Percentiles rank a stretch among this genome's conserved stretches.
Evolutionary conservation across 257 asterid genomes (phyloP).

Genomic region (Fraxinus anomala): DNA sequence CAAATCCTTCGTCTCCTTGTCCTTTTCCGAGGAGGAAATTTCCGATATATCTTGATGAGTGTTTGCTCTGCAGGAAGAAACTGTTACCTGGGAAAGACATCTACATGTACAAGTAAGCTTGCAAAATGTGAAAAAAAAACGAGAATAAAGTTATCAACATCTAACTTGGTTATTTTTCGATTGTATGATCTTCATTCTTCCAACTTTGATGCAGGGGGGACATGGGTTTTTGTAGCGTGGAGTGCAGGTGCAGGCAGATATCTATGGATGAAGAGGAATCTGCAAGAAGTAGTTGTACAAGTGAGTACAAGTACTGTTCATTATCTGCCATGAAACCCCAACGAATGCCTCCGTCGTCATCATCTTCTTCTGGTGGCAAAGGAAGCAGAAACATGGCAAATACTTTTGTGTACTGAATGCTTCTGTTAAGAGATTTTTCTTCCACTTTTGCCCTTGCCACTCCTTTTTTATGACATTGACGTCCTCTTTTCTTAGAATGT

Average conservation of each 20-base stretch:
- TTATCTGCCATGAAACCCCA: conserved; percentile 37
- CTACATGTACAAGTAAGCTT: conserved; percentile 93
- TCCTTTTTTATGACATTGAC: conserved; percentile 28
- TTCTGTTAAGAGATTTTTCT: conserved; percentile 2
- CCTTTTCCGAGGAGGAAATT: conserved; percentile 23
- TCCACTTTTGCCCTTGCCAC: conserved; percentile 46
- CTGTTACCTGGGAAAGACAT: conserved; percentile 79
- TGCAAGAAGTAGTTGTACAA: conserved; percentile 31
- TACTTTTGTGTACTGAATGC: conserved; percentile 53
- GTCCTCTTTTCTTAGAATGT: conserved; percentile 20
- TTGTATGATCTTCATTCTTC: too few relatives aligned
- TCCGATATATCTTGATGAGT: conserved; percentile 46
- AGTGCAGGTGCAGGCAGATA: conserved; percentile 90
- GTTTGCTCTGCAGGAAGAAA: conserved; percentile 71
- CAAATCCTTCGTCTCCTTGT: conserved; percentile 28
- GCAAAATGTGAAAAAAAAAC: background rate
- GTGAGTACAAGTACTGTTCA: conserved; percentile 46
- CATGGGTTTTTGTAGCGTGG: conserved; percentile 79
- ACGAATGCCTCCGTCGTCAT: conserved; percentile 23
- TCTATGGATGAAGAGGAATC: conserved; percentile 81
- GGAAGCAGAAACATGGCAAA: conserved; percentile 44
- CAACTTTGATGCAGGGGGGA: conserved; percentile 65
- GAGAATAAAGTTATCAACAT: background rate
- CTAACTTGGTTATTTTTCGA: too few relatives aligned
- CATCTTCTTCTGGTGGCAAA: conserved; percentile 35